Percentiles rank a stretch among this genome's conserved stretches.
phyloP scores from a whole-genome alignment of 805 yeast genomes.

The Nakazawaea peltata region DNA sequence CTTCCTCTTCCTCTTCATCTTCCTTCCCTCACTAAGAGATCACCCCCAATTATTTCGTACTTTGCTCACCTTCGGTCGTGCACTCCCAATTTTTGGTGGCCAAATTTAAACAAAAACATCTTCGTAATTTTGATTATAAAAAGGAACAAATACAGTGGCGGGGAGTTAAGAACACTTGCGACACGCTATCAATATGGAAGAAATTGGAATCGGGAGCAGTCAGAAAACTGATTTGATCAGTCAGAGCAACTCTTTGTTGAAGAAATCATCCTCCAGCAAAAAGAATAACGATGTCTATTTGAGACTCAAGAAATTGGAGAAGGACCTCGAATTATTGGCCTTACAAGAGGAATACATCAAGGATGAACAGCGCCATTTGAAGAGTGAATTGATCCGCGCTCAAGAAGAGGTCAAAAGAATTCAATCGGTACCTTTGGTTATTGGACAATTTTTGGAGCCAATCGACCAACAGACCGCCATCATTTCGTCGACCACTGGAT shows the following conservation, averaged over 20 bases:
- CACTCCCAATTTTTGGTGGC: no score
- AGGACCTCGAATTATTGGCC: conserved; percentile 74
- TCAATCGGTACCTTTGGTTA: conserved; percentile 94
- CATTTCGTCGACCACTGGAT: conserved; percentile 95
- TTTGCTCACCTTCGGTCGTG: no score
- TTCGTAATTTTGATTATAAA: not conserved
- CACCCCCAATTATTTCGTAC: no score
- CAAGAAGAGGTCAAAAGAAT: conserved; percentile 98
- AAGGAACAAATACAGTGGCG: not conserved
- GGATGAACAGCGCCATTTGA: conserved; percentile 95
- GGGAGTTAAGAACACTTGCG: not conserved
- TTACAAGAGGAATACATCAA: conserved; percentile 96
- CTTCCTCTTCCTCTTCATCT: no score
- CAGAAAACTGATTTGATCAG: conserved; percentile 20
- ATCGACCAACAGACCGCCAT: conserved; percentile 95
- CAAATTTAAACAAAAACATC: no score
- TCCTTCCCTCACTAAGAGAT: no score
- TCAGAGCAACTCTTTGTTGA: conserved; percentile 11
- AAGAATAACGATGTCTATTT: conserved; percentile 61
- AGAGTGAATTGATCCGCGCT: conserved; percentile 89
- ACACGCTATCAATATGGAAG: conserved; percentile 40
- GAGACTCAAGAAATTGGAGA: conserved; percentile 80
- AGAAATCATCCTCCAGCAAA: conserved; percentile 12
- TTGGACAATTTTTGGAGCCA: conserved; percentile 97
- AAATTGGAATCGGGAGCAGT: conserved; percentile 42